Evolutionary conservation across 192 early-diverging fungal species (phyloP), one percentile per base, ranked within the genome.

Genomic region (Chytriomyces hyalinus): DNA sequence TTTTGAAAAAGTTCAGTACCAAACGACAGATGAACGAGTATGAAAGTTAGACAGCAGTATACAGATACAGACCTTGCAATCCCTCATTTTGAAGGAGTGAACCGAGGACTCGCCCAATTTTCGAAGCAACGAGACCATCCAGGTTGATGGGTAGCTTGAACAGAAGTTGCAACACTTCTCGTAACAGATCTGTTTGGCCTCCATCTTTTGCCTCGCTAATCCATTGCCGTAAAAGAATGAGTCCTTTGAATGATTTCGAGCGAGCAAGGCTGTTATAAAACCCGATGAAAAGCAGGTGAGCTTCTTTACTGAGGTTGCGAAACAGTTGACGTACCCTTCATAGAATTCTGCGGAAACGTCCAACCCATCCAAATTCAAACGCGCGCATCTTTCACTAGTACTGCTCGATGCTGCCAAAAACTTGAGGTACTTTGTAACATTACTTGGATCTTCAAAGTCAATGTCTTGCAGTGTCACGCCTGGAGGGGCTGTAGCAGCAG

Each of bases 221-320:
- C 71, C 71, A 73, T 47, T 73, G 53, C 6, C 60, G 53, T 13
- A 73, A 43, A 22, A 73, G 60, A 60, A 73, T 73, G 15, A 73
- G 60, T 22, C 71, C 71, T n/a, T 62, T 60, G 60, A 62, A 73
- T 9, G 8, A 17, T 22, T 73, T 73, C 13, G 59, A 43, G 36
- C 49, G 71, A 9, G 71, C 71, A 7, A 73, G 43, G 6, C 71
- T 73, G 15, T 10, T 43, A 17, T 1, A 61, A 62, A 73, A 45
- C 6, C 15, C 7, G 22, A 15, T 3, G 22, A 15, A 67, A 11
- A 36, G 48, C 65, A 36, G 22, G 17, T 67, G 17, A n/a, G 26
- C 49, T 9, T 13, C 22, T 44, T 28, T 28, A 47, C 15, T 13
- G 1, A 67, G 3, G 57, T n/a, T 36, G 15, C 26, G 8, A 44